Conservation (phyloP, 257 asterid genomes). For the Buddleja alternifolia region DNA sequence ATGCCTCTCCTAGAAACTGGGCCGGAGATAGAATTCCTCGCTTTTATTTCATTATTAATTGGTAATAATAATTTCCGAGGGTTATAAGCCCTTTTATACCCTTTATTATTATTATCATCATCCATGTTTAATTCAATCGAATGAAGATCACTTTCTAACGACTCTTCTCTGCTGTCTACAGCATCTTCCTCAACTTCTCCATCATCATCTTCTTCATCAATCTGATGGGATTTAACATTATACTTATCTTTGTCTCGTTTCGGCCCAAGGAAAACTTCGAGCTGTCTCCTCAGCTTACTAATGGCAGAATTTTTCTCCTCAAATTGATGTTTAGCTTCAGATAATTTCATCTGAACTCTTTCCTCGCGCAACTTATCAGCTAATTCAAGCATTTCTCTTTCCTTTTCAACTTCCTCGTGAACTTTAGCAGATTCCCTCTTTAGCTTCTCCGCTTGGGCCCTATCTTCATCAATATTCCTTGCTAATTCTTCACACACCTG, state of each 20-base stretch:
- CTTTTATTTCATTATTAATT: constrained; percentile 40
- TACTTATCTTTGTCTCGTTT: constrained; percentile 48
- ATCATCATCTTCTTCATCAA: constrained; percentile 49
- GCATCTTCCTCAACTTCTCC: constrained; percentile 53
- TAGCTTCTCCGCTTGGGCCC: constrained; percentile 48
- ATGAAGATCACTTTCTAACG: constrained; percentile 74
- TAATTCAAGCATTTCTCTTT: constrained; percentile 62
- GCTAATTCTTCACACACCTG: constrained; percentile 73
- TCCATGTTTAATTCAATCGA: constrained; percentile 61
- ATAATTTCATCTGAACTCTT: constrained; percentile 54
- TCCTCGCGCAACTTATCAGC: constrained; percentile 65
- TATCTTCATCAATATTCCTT: constrained; percentile 61
- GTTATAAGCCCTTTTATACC: constrained; percentile 45
- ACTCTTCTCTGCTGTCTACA: constrained; percentile 48
- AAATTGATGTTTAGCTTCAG: constrained; percentile 58
- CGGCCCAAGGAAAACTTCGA: constrained; percentile 67
- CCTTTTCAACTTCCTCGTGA: constrained; percentile 60
- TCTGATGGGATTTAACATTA: constrained; percentile 29
- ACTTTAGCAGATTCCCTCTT: constrained; percentile 59
- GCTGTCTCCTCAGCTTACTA: constrained; percentile 75
- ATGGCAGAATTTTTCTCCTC: constrained; percentile 72
- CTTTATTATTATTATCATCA: constrained; percentile 32
- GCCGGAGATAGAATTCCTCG: constrained; percentile 51
- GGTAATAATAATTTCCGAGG: constrained; percentile 45
- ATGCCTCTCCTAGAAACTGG: constrained; percentile 48